Evolutionary conservation across 352 stramenopile genomes (phyloP), one percentile per base, ranked within the genome.

Genomic region (Pythium brachiatum): DNA sequence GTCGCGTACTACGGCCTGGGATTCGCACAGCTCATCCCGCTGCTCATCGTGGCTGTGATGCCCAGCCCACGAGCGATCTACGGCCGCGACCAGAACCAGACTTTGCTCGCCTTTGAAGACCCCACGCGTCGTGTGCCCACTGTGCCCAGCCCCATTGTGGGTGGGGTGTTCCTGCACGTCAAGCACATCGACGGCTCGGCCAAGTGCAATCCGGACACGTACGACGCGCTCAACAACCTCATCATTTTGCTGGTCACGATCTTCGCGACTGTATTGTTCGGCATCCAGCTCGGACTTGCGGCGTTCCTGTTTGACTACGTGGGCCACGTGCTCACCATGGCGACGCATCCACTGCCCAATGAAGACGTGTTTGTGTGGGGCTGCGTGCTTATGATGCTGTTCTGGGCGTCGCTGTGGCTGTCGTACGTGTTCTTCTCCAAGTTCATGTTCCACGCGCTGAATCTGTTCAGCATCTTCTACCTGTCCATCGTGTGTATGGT

Each of bases 171-270:
- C 25, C 71, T 94, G 54, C 84, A 91, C 54, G 81, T 86, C 16
- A 84, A 89, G 57, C 81, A 94, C 65, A 81, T 89, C 46, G 79
- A 72, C 7, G 75, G 74, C 34, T 84, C 79, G 3, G 82, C 85
- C 34, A 90, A 90, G 57, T 86, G 76, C 60, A 91, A 92, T 53
- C 81, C 84, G 11, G 84, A 94, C 64, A 89, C 78, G 36, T 94
- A 92, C 74, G 82, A 94, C 69, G 74, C 82, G 23, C 76, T 84
- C 64, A 90, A 83, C 65, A 94, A 94, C 62, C 78, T 94, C 34
- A 91, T 94, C 64, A 89, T 94, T 59, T 54, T 94, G 52, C 76
- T 92, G 18, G 84, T 90, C 27, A 94, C 82, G n/a, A 85, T 94
- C 47, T 88, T 90, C 53, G 69, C 77, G 34, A 94, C 84, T 0